These are phyloP conservation scores for Boletus holoroseus DNA, from an alignment of 1,284 basidiomycete genomes.

Conservation along the genomic window DNA sequence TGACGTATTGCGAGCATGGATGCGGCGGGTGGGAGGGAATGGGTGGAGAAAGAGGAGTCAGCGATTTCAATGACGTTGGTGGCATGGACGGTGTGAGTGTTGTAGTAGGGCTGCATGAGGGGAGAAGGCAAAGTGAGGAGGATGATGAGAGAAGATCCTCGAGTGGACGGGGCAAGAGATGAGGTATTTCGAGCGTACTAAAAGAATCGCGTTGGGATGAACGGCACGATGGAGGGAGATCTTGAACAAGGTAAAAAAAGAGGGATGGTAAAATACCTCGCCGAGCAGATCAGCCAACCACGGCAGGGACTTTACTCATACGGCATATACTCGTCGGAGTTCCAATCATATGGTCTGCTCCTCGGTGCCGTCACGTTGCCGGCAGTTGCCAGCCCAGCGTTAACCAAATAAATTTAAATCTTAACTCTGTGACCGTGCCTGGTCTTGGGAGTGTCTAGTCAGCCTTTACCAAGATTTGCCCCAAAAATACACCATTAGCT, in stretches of 20 bases:
- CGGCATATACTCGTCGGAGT: constrained; percentile 9
- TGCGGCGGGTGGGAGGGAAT: background rate
- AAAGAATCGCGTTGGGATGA: background rate
- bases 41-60: constrained; percentile 13
- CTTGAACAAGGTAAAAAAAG: background rate
- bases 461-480: background rate
- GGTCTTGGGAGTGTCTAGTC: no score
- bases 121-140: background rate
- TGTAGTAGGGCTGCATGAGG: constrained; percentile 25
- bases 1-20: constrained; percentile 16
- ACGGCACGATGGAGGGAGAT: background rate
- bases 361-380: constrained; percentile 15
- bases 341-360: background rate
- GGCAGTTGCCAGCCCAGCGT: background rate
- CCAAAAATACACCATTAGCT: background rate
- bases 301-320: constrained; percentile 13
- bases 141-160: no score
- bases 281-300: background rate
- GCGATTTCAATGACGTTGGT: constrained; percentile 32
- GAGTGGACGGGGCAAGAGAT: constrained; percentile 1
- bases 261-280: background rate
- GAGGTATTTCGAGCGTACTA: background rate
- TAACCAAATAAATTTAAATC: no score
- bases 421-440: background rate
- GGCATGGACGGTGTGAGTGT: constrained; percentile 14